phyloP scores from a whole-genome alignment of 768 basidiomycete species.

The Collybiopsis luxurians region DNA sequence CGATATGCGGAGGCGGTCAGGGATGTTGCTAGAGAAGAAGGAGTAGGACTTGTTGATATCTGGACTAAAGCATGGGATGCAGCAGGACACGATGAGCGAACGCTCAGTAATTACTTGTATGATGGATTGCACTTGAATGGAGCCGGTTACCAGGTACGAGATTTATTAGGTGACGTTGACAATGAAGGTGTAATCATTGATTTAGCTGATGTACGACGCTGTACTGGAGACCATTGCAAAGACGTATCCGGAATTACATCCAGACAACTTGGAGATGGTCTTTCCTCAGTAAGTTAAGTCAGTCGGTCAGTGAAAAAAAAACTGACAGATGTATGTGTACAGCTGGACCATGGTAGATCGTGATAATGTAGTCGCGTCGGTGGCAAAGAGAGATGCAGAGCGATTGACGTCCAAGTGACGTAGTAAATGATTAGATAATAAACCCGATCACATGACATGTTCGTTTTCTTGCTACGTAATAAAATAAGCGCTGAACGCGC shows the following conservation, averaged over 20 bases:
- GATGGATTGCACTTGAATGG: slow-evolving; percentile 84
- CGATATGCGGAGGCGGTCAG: slow-evolving; percentile 70
- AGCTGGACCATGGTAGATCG: slow-evolving; percentile 40
- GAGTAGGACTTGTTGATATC: slow-evolving; percentile 66
- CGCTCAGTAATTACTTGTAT: slow-evolving; percentile 47
- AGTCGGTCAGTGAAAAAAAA: not conserved
- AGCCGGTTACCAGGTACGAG: slow-evolving; percentile 71
- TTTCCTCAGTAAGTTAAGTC: slow-evolving; percentile 56
- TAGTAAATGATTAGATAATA: not conserved
- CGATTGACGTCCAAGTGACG: not conserved
- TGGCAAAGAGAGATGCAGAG: not conserved
- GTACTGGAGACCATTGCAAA: slow-evolving; percentile 55
- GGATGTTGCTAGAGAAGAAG: slow-evolving; percentile 52
- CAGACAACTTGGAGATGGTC: slow-evolving; percentile 53
- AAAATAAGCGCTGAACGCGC: not conserved
- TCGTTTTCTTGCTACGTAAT: too few species aligned
- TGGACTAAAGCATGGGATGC: slow-evolving; percentile 76
- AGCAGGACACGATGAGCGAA: slow-evolving; percentile 57
- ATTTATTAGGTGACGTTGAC: too few species aligned
- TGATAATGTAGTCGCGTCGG: not conserved
- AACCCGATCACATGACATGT: not conserved
- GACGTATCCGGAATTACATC: slow-evolving; percentile 67
- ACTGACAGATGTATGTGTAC: not conserved
- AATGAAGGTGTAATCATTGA: too few species aligned
- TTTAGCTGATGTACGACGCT: slow-evolving; percentile 63